Evolutionary conservation across 2,329 filamentous ascomycete genomes (phyloP).

Genomic region (Aspergillus arachidicola): DNA sequence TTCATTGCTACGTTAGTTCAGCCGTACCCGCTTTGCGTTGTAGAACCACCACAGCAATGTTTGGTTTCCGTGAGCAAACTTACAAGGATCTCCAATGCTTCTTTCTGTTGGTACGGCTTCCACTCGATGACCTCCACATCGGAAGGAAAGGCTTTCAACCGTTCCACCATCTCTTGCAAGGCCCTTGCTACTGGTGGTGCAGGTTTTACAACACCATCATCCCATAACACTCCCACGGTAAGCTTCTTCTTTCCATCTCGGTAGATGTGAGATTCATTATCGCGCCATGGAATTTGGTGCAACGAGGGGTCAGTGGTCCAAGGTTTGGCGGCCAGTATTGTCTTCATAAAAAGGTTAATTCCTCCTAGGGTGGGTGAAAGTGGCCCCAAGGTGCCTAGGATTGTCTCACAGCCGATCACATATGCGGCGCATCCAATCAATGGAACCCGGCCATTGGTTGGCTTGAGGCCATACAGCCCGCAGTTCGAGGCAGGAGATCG

Average conservation of each 20-base stretch:
- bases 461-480: slow-evolving; percentile 29
- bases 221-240: slow-evolving; percentile 61
- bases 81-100: slow-evolving; percentile 47
- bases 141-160: slow-evolving; percentile 1
- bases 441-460: slow-evolving; percentile 24
- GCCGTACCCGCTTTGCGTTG: neutral
- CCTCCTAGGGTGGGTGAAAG: slow-evolving; percentile 57
- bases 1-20: neutral
- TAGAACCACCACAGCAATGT: neutral
- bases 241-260: slow-evolving; percentile 41
- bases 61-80: neutral
- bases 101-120: slow-evolving; percentile 51
- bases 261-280: slow-evolving; percentile 15
- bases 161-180: slow-evolving; percentile 48
- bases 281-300: slow-evolving; percentile 57
- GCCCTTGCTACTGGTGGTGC: slow-evolving; percentile 66
- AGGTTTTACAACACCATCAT: slow-evolving; percentile 63
- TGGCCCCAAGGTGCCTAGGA: slow-evolving; percentile 48
- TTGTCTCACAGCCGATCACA: slow-evolving; percentile 22
- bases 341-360: slow-evolving; percentile 46
- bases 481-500: slow-evolving; percentile 28
- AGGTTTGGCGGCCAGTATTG: slow-evolving; percentile 45
- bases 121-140: slow-evolving; percentile 30
- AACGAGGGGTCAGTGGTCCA: slow-evolving; percentile 58
- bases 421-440: slow-evolving; percentile 20